Conservation (phyloP, 2,329 filamentous ascomycete genomes). For the Cladosporium cucumerinum region DNA sequence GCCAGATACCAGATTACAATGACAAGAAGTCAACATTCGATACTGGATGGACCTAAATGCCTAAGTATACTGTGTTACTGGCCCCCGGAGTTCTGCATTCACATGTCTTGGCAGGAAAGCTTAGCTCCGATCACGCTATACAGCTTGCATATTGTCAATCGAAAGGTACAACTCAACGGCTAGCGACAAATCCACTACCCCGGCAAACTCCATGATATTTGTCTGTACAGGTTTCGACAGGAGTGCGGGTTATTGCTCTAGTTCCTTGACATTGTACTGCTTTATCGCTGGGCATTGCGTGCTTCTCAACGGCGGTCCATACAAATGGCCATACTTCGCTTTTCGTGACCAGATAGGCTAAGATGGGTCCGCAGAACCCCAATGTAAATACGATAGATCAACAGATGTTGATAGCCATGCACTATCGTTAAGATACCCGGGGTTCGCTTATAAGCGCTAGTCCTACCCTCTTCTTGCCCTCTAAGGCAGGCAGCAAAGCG, state of each 20-base stretch:
- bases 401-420: not conserved
- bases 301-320: not conserved
- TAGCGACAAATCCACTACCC: not conserved
- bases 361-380: not conserved
- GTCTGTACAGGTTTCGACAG: not conserved
- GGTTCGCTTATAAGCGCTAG: not conserved
- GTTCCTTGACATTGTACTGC: not conserved
- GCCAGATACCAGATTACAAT: not conserved
- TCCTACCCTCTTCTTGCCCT: not conserved
- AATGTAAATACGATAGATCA: not conserved
- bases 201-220: not conserved
- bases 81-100: not conserved
- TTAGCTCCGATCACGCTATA: constrained; percentile 4
- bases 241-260: not conserved
- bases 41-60: not conserved
- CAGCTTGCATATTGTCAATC: constrained; percentile 11
- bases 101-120: not conserved
- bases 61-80: not conserved
- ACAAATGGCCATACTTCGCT: not conserved
- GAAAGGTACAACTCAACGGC: not conserved
- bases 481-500: constrained; percentile 22
- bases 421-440: not conserved
- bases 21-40: too few species aligned
- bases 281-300: not conserved
- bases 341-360: not conserved